Percentiles rank a stretch among this genome's conserved stretches.
Evolutionary conservation across 805 yeast genomes (phyloP).

Genomic region (Pichia rugopelliculosa): DNA sequence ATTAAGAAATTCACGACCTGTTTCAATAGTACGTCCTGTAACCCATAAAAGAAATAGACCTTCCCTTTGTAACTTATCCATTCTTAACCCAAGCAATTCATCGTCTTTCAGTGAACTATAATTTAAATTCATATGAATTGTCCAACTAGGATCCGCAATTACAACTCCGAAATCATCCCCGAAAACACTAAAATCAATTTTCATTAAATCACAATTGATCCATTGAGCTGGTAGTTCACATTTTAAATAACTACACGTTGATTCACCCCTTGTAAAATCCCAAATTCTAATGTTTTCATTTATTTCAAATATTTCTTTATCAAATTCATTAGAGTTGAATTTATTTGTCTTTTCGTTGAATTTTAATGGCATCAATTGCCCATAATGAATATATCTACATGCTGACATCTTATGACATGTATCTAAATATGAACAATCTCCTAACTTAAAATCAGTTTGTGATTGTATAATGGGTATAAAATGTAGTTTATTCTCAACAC

Average conservation of each 20-base stretch:
- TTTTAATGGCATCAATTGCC: conserved; percentile 37
- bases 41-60: conserved; percentile 89
- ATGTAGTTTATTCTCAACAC: conserved; percentile 37
- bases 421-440: conserved; percentile 91
- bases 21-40: conserved; percentile 87
- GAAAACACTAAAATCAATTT: conserved; percentile 57
- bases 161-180: conserved; percentile 75
- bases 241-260: conserved; percentile 23
- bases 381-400: conserved; percentile 79
- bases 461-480: conserved; percentile 46
- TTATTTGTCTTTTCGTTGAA: background rate
- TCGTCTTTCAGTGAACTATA: conserved; percentile 73
- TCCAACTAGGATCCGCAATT: conserved; percentile 96
- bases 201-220: conserved; percentile 78
- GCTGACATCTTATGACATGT: conserved; percentile 82
- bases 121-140: conserved; percentile 80
- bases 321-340: conserved; percentile 3
- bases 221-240: conserved; percentile 57
- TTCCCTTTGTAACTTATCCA: conserved; percentile 68
- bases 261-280: conserved; percentile 45
- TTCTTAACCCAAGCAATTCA: conserved; percentile 60
- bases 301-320: conserved; percentile 9
- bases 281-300: conserved; percentile 18
- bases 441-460: conserved; percentile 64
- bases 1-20: conserved; percentile 67